A percentile compares a stretch with the other conserved stretches of the same genome.
Conservation (phyloP, 1,139 yeast species). For the Kodamaea suecica region DNA sequence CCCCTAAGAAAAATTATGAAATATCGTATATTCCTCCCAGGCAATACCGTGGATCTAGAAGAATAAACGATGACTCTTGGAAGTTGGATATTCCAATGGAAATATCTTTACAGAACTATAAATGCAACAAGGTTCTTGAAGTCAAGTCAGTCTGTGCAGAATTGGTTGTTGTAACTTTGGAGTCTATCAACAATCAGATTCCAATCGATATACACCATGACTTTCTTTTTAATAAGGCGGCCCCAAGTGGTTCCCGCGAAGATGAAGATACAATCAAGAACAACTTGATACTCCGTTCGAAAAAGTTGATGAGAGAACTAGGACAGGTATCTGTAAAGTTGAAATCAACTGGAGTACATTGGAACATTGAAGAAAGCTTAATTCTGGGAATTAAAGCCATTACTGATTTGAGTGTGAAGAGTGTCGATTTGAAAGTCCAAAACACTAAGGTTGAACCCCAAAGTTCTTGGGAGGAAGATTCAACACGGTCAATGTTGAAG, state of each 20-base stretch:
- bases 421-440: constrained; percentile 17
- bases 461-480: not conserved
- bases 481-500: not conserved
- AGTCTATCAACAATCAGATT: constrained; percentile 17
- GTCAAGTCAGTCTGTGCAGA: constrained; percentile 17
- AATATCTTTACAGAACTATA: not conserved
- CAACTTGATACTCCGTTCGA: constrained; percentile 25
- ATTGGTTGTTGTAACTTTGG: constrained; percentile 19
- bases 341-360: constrained; percentile 1
- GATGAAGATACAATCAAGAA: constrained; percentile 27
- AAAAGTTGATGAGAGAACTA: constrained; percentile 6
- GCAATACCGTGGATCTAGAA: constrained; percentile 18
- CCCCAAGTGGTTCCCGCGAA: constrained; percentile 4
- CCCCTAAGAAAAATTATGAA: not conserved
- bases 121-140: constrained; percentile 15
- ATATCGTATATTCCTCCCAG: constrained; percentile 35
- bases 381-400: constrained; percentile 32
- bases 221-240: constrained; percentile 17
- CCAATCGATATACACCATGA: constrained; percentile 25
- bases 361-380: constrained; percentile 27
- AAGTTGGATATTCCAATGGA: constrained; percentile 29
- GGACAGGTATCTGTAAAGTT: constrained; percentile 1
- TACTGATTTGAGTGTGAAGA: constrained; percentile 26
- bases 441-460: not conserved
- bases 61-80: constrained; percentile 19